These are phyloP conservation scores for Syncephalis plumigaleata DNA, from an alignment of 371 early-diverging fungal species.

Conservation along the genomic window DNA sequence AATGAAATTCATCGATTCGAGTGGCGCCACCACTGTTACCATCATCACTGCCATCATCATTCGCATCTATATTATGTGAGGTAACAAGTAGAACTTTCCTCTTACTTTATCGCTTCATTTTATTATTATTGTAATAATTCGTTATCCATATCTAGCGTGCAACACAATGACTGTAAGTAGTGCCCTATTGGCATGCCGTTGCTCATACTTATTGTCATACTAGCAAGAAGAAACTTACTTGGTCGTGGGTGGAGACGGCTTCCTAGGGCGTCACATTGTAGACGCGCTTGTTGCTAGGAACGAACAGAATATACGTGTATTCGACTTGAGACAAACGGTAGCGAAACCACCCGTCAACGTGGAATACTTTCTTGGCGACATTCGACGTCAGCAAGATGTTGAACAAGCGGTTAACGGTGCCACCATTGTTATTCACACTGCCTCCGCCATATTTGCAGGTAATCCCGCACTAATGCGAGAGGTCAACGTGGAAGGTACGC, in stretches of 20 bases:
- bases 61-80: too few species aligned
- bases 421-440: slow-evolving; percentile 53
- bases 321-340: slow-evolving; percentile 6
- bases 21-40: too few species aligned
- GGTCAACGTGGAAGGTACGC: slow-evolving; percentile 83
- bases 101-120: too few species aligned
- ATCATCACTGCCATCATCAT: too few species aligned
- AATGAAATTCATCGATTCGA: too few species aligned
- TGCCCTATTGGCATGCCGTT: too few species aligned
- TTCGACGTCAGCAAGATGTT: slow-evolving; percentile 6
- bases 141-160: too few species aligned
- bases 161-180: too few species aligned
- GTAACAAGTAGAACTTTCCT: too few species aligned
- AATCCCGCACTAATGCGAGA: slow-evolving; percentile 34
- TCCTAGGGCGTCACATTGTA: slow-evolving; percentile 8
- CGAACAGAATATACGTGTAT: slow-evolving; percentile 4
- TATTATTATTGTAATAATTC: too few species aligned
- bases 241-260: slow-evolving; percentile 11
- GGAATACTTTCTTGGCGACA: slow-evolving; percentile 7
- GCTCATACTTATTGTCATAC: too few species aligned
- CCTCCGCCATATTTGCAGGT: slow-evolving; percentile 69
- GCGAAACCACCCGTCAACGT: slow-evolving; percentile 1
- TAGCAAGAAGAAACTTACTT: slow-evolving; percentile 8
- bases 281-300: slow-evolving; percentile 2
- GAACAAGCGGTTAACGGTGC: slow-evolving; percentile 1